Evolutionary conservation across 768 basidiomycete species (phyloP), one percentile per base, ranked within the genome.

Genomic region (Mycena kentingensis): DNA sequence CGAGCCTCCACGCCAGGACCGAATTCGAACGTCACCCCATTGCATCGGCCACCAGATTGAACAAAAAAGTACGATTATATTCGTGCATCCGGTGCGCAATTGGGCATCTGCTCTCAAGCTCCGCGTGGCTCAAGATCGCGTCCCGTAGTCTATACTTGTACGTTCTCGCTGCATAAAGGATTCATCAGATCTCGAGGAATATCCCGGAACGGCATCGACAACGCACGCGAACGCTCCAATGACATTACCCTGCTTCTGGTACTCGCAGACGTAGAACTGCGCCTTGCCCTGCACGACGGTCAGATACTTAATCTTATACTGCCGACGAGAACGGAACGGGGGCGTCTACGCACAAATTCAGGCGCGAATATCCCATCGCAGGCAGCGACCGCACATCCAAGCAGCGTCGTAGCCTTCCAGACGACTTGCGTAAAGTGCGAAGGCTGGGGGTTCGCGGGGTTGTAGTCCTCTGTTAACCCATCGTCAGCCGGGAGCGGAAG

Each of bases 391-490:
- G 73, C 77, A 51, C 77, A 78, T 22, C 75, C 77, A 31, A 79
- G 65, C 38, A 77, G 65, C 5, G 71, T 73, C 31, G 72, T 69
- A n/a, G 59, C 63, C 60, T 80, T 80, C 78, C 78, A 80, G 10
- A 80, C 78, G 4, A 77, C 65, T 52, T 78, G 77, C 18, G 78
- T 80, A 58, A 73, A 80, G 55, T 80, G 78, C 24, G 75, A 75
- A 4, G 71, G 55, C 36, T 63, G 45, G 2, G 78, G 78, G 60
- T 73, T 72, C 56, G 51, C 67, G 15, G 76, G 58, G 49, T 73
- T 47, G 58, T 76, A 78, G 26, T 71, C 38, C 1, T 65, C 73
- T 76, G 52, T 22, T 19, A 6, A 8, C 16, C 31, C 28, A 32
- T n/a, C n/a, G n/a, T n/a, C n/a, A n/a, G n/a, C n/a, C n/a, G n/a